Conservation (phyloP, 305 asterid genomes). For the Fraxinus xanthoxyloides region DNA sequence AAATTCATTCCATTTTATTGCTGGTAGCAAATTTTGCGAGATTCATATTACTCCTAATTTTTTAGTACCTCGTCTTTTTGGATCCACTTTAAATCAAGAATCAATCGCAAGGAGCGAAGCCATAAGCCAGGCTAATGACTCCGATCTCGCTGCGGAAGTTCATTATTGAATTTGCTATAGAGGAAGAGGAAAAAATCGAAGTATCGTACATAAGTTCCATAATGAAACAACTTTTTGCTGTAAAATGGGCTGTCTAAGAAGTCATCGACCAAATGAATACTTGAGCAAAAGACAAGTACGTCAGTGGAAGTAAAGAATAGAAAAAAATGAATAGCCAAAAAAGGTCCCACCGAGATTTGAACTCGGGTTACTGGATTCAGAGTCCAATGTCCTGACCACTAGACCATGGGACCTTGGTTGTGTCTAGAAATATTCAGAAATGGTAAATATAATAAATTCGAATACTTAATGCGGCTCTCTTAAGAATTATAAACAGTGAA, state of each 20-base stretch:
- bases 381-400: conserved; percentile 62
- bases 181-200: background rate
- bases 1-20: background rate
- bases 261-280: background rate
- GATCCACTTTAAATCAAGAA: background rate
- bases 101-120: background rate
- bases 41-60: background rate
- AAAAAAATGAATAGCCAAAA: background rate
- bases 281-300: background rate
- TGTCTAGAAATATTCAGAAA: background rate
- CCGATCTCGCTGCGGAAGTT: background rate
- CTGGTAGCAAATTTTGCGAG: background rate
- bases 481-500: background rate
- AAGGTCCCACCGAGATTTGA: conserved; percentile 47
- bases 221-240: background rate
- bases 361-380: conserved; percentile 64
- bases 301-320: background rate
- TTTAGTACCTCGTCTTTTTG: background rate
- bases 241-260: background rate
- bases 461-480: background rate
- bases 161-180: background rate
- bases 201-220: background rate
- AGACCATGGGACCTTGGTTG: conserved; percentile 50
- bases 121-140: background rate
- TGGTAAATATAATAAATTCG: background rate